A percentile compares a stretch with the other conserved stretches of the same genome.
Conservation (phyloP, 257 asterid species). For the Gardenia jasminoides region DNA sequence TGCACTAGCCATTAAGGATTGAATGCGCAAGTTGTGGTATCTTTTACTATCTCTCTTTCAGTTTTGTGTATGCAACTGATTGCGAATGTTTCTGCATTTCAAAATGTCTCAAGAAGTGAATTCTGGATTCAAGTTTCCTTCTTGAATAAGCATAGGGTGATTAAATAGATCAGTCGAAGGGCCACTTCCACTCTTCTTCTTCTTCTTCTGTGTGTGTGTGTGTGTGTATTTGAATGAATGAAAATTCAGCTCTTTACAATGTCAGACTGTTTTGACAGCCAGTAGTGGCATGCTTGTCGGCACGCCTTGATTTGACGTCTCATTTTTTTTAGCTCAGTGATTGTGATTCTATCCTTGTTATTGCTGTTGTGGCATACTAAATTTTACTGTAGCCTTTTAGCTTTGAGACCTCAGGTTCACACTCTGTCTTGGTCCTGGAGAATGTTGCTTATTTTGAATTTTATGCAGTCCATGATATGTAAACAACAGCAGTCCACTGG, state of each 20-base stretch:
- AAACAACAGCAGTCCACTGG: slow-evolving; percentile 15
- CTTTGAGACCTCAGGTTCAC: not conserved
- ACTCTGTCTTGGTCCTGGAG: not conserved
- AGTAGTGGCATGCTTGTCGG: not conserved
- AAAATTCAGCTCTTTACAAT: not conserved
- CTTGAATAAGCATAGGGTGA: not conserved
- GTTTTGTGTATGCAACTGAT: not conserved
- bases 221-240: not conserved
- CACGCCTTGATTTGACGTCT: not conserved
- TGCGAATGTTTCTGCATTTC: not conserved
- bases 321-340: not conserved
- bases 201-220: too few relatives aligned
- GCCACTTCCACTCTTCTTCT: too few relatives aligned
- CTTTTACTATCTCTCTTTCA: not conserved
- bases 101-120: not conserved
- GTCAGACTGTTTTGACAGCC: too few relatives aligned
- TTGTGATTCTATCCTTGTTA: not conserved
- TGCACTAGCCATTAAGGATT: not conserved
- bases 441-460: not conserved
- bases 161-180: not conserved
- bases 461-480: not conserved
- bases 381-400: not conserved
- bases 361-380: not conserved
- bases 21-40: not conserved
- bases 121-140: not conserved